A percentile compares a stretch with the other conserved stretches of the same genome.
These are phyloP conservation scores for Neohortaea acidophila DNA, from an alignment of 495 filamentous ascomycete genomes.

Conservation along the genomic window DNA sequence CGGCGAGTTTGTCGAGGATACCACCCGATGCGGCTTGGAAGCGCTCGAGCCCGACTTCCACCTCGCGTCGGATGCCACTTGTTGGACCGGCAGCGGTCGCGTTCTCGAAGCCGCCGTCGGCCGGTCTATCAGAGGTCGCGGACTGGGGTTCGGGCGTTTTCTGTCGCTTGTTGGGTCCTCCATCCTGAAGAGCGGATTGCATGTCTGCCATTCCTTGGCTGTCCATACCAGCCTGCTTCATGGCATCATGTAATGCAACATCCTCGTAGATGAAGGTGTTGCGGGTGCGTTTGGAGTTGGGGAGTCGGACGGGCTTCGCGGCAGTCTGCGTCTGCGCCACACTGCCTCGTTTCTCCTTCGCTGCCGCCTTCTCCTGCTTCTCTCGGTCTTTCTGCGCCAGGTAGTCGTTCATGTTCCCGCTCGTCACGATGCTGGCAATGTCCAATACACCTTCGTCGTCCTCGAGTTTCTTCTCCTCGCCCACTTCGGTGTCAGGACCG, in stretches of 20 bases:
- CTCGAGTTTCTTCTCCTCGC: conserved; percentile 34
- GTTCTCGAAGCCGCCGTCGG: conserved; percentile 12
- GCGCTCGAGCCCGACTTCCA: conserved; percentile 76
- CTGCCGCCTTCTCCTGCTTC: conserved; percentile 56
- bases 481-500: conserved; percentile 36
- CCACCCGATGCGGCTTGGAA: conserved; percentile 63
- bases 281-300: conserved; percentile 64
- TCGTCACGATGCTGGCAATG: conserved; percentile 82
- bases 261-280: conserved; percentile 78
- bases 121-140: conserved; percentile 15
- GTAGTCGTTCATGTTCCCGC: conserved; percentile 83
- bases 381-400: conserved; percentile 83
- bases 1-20: conserved; percentile 64
- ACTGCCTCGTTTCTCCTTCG: conserved; percentile 37
- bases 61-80: conserved; percentile 43
- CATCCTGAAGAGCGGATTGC: conserved; percentile 26
- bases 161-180: conserved; percentile 28
- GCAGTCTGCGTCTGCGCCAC: conserved; percentile 30
- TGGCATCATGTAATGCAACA: conserved; percentile 45
- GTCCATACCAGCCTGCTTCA: conserved; percentile 34
- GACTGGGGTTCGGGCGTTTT: conserved; percentile 26
- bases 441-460: conserved; percentile 78
- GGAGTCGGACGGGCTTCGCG: conserved; percentile 45
- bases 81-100: conserved; percentile 6
- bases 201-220: conserved; percentile 26